Conservation (phyloP, 2,329 filamentous ascomycete genomes). For the Geosmithia morbida region DNA sequence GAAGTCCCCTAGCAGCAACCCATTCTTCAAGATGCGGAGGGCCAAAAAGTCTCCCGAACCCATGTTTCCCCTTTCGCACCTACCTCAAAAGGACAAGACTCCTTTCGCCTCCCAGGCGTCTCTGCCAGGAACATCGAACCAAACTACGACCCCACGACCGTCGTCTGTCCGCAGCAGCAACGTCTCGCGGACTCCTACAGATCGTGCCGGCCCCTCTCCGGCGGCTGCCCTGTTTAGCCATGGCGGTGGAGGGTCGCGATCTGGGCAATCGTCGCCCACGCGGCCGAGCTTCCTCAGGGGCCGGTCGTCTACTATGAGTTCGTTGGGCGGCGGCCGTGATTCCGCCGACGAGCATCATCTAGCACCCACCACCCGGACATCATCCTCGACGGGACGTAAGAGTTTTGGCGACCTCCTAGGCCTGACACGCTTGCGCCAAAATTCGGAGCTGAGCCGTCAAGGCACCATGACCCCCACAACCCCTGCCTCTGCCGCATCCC, state of each 20-base stretch:
- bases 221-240: constrained; percentile 30
- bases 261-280: constrained; percentile 54
- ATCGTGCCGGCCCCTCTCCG: constrained; percentile 20
- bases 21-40: constrained; percentile 71
- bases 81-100: constrained; percentile 57
- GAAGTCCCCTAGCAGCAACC: constrained; percentile 46
- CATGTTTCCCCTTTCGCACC: constrained; percentile 71
- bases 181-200: not conserved
- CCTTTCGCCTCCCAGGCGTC: constrained; percentile 23
- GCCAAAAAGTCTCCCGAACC: constrained; percentile 60
- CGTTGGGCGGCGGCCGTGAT: constrained; percentile 47
- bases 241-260: constrained; percentile 19
- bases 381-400: constrained; percentile 79
- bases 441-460: constrained; percentile 59
- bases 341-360: constrained; percentile 57
- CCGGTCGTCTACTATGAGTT: constrained; percentile 83
- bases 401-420: constrained; percentile 85
- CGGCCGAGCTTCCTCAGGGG: constrained; percentile 50
- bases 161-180: constrained; percentile 16
- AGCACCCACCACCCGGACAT: constrained; percentile 57
- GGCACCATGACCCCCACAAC: constrained; percentile 56
- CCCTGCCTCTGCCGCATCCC: constrained; percentile 56
- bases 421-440: constrained; percentile 64
- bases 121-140: constrained; percentile 14
- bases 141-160: constrained; percentile 17